Evolutionary conservation across 2,329 filamentous ascomycete genomes (phyloP).

Genomic region (Colletotrichum paranaense): DNA sequence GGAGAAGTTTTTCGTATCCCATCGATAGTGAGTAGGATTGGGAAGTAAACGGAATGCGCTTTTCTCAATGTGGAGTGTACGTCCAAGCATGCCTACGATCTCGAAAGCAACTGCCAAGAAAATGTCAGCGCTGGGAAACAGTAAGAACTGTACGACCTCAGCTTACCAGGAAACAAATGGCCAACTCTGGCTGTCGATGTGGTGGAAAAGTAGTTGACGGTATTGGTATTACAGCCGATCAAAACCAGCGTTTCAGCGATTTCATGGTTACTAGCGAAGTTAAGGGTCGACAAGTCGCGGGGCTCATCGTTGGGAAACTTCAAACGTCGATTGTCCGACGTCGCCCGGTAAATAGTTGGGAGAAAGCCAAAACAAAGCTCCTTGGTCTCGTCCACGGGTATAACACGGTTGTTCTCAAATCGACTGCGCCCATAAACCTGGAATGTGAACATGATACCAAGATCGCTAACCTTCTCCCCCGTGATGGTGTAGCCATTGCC

Average conservation of each 20-base stretch:
- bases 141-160: background rate
- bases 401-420: slow-evolving; percentile 62
- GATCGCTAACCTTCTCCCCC: slow-evolving; percentile 57
- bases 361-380: slow-evolving; percentile 67
- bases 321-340: slow-evolving; percentile 52
- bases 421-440: slow-evolving; percentile 59
- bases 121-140: background rate
- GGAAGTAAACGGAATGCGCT: slow-evolving; percentile 65
- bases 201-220: slow-evolving; percentile 56
- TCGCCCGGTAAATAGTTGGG: slow-evolving; percentile 62
- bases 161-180: slow-evolving; percentile 63
- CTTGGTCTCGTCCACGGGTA: slow-evolving; percentile 65
- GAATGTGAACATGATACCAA: slow-evolving; percentile 67
- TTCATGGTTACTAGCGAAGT: slow-evolving; percentile 61
- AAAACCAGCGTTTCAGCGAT: slow-evolving; percentile 63
- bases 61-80: slow-evolving; percentile 59
- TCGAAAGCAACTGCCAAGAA: slow-evolving; percentile 65
- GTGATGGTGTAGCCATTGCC: slow-evolving; percentile 65
- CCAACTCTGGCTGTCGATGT: slow-evolving; percentile 51
- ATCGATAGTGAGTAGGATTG: slow-evolving; percentile 66
- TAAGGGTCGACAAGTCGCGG: slow-evolving; percentile 54
- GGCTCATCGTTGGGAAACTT: slow-evolving; percentile 52
- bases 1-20: slow-evolving; percentile 62
- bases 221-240: slow-evolving; percentile 65
- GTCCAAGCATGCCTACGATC: slow-evolving; percentile 67